These are phyloP conservation scores for Kalanchoe fedtschenkoi DNA, from an alignment of 164 flowering plant genomes.

Conservation along the genomic window DNA sequence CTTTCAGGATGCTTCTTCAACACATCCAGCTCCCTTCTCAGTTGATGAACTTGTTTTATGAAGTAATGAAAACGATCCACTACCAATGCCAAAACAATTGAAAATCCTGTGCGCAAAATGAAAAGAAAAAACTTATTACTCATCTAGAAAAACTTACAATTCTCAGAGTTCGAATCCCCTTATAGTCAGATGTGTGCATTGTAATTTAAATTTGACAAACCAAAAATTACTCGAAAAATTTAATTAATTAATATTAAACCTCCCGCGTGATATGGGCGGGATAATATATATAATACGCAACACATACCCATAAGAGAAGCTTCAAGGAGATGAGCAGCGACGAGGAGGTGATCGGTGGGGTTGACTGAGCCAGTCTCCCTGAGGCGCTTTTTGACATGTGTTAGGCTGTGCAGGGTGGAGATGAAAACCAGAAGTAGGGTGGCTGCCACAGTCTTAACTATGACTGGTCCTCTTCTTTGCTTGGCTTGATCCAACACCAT, in stretches of 20 bases:
- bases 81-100: slow-evolving; percentile 28
- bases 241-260: no score
- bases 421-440: slow-evolving; percentile 30
- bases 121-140: no score
- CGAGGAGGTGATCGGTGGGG: slow-evolving; percentile 38
- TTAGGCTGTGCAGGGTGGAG: slow-evolving; percentile 15
- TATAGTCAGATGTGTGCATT: no score
- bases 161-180: no score
- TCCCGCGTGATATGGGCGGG: no score
- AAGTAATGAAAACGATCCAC: slow-evolving; percentile 31
- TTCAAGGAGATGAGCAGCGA: slow-evolving; percentile 26
- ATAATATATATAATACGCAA: no score
- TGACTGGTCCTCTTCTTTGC: slow-evolving; percentile 34
- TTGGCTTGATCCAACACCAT: slow-evolving; percentile 21
- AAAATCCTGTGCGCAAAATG: slow-evolving; percentile 20
- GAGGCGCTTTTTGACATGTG: slow-evolving; percentile 19
- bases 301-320: slow-evolving; percentile 35
- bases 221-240: no score
- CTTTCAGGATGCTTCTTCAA: slow-evolving; percentile 5
- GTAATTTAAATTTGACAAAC: no score
- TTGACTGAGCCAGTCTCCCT: slow-evolving; percentile 22
- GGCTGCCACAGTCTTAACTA: slow-evolving; percentile 26
- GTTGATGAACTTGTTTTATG: slow-evolving; percentile 21
- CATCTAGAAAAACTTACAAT: no score
- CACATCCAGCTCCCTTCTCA: slow-evolving; percentile 17